Conservation (phyloP, 768 basidiomycete genomes). For the Leccinellum rugosiceps region DNA sequence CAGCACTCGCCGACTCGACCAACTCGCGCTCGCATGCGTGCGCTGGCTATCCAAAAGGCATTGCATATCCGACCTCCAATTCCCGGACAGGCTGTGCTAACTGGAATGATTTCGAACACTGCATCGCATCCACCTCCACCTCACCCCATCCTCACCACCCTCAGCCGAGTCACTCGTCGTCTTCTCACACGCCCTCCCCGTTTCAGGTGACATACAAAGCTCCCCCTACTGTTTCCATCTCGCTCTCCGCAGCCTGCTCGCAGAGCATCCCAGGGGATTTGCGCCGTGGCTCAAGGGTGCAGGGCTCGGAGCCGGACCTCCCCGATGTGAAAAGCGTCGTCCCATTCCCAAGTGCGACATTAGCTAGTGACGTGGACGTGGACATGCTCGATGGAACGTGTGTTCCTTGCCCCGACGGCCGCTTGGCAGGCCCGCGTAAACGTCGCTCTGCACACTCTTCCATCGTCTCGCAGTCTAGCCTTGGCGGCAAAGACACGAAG, state of each 20-base stretch:
- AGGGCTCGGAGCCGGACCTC: conserved; percentile 20
- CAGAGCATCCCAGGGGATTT: conserved; percentile 9
- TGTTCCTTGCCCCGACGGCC: not conserved
- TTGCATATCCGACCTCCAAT: conserved; percentile 18
- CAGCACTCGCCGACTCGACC: conserved; percentile 26
- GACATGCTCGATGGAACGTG: conserved; percentile 30
- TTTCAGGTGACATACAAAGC: conserved; percentile 32
- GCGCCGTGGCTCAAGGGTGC: not conserved
- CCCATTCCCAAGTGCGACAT: conserved; percentile 36
- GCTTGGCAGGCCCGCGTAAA: conserved; percentile 20
- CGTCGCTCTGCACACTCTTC: conserved; percentile 34
- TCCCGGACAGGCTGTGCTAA: conserved; percentile 10
- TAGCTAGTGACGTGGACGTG: conserved; percentile 20
- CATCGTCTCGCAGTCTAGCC: conserved; percentile 19
- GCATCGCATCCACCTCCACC: not conserved
- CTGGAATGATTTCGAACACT: conserved; percentile 6
- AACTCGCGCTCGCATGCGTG: conserved; percentile 14
- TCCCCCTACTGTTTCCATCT: conserved; percentile 38
- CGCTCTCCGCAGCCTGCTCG: conserved; percentile 34
- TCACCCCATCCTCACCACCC: conserved; percentile 6
- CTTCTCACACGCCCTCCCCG: conserved; percentile 8
- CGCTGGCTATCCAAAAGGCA: conserved; percentile 6
- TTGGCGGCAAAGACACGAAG: conserved; percentile 14
- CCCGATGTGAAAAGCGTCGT: conserved; percentile 31
- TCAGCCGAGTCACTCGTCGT: not conserved